These are phyloP conservation scores for Mrakia blollopis DNA, from an alignment of 768 basidiomycete genomes.

Conservation along the genomic window DNA sequence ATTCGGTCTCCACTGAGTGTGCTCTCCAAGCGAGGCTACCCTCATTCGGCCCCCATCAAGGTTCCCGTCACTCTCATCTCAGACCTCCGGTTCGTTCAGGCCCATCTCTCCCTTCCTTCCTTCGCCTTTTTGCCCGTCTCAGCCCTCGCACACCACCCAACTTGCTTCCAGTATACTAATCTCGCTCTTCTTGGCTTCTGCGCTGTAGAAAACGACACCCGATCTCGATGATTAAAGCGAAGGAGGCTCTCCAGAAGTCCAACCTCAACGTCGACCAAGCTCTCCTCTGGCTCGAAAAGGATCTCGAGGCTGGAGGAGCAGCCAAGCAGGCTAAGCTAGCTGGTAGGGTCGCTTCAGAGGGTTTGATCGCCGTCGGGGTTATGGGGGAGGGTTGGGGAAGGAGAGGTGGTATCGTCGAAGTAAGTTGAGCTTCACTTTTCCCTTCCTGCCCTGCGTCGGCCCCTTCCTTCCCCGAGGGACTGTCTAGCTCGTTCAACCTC, in stretches of 20 bases:
- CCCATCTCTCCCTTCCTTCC: not conserved
- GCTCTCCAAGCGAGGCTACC: not conserved
- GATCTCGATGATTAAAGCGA: slow-evolving; percentile 79
- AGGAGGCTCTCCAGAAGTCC: slow-evolving; percentile 71
- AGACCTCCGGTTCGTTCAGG: slow-evolving; percentile 55
- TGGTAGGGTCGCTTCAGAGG: slow-evolving; percentile 67
- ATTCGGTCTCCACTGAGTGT: not conserved
- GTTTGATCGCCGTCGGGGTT: slow-evolving; percentile 69
- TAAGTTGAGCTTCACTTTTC: slow-evolving; percentile 59
- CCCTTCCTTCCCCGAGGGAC: slow-evolving; percentile 53
- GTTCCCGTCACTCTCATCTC: slow-evolving; percentile 72
- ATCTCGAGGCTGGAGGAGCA: slow-evolving; percentile 64
- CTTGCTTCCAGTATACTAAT: not conserved
- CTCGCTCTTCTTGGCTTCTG: not conserved
- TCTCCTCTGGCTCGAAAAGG: slow-evolving; percentile 72
- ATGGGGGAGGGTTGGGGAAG: slow-evolving; percentile 59
- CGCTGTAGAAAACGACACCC: slow-evolving; percentile 54
- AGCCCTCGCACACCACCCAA: no score
- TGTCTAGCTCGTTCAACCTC: no score
- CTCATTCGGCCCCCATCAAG: slow-evolving; percentile 57
- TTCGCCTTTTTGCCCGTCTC: not conserved
- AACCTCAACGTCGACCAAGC: slow-evolving; percentile 71
- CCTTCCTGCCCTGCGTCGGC: slow-evolving; percentile 58
- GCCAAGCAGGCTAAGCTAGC: slow-evolving; percentile 79
- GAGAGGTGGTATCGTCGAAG: slow-evolving; percentile 44